Base-by-base conservation (phyloP, 768 basidiomycete genomes). In the Pleurotus salmoneostramineus region DNA sequence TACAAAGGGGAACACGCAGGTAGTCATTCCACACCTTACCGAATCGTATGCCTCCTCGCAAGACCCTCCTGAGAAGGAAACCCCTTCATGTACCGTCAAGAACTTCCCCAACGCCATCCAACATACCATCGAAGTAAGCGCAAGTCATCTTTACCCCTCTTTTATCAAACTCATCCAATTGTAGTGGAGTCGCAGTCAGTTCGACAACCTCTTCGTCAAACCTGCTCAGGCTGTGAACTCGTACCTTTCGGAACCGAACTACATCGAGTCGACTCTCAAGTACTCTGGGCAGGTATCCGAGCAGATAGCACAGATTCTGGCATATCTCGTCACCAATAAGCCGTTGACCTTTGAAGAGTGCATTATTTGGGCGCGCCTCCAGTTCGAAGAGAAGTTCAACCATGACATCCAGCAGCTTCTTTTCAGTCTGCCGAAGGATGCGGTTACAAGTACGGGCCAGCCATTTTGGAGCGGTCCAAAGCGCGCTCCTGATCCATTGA, bases 381-480 rank as follows among this genome's bases (percentile, higher is more conserved):
- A 95, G 70, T 99, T 98, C 64, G 96, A 99, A 76, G 85, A 87
- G 57, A 92, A 91, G 69, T 99, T 92, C 71, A 91, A 83, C 77
- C 95, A 95, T 67, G 84, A 91, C 46, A 98, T 98, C 70, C 87
- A 87, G 59, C 97, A 99, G 70, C 76, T 99, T 36, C 71, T 99
- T 46, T 93, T 84, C 79, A 97, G 93, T 73, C 77, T 99, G 63
- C 97, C 97, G 8, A 96, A 95, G 71, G 97, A 99, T 69, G 89
- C 91, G 40, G 75, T 91, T 48, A 95, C 95, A 6, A 93, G 84
- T 66, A 89, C 87, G 15, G 97, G 97, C 4, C 92, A 94, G 64
- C 95, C 95, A 8, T 99, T 99, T 83, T 99, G 97, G 97, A 95
- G 93, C 64, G 94, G 95, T 15, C 97, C 97, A 2, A 99, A 99